Evolutionary conservation across 345 rosid genomes (phyloP).

Genomic region (Linum lewisii): DNA sequence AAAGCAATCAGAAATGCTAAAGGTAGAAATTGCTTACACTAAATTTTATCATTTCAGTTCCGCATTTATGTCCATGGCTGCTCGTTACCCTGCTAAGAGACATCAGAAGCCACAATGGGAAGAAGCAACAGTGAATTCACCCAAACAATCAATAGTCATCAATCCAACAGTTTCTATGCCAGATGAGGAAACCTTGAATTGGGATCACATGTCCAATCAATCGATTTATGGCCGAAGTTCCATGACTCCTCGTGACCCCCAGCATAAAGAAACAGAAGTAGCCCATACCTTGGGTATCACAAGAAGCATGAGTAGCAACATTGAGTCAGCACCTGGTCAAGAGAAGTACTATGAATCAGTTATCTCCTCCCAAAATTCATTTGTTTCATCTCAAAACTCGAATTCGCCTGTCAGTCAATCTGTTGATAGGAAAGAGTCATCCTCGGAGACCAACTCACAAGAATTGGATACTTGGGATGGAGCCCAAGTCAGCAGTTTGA

Average conservation of each 20-base stretch:
- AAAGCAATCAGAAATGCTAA: constrained; percentile 8
- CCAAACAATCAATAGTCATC: constrained; percentile 20
- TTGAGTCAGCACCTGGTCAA: constrained; percentile 23
- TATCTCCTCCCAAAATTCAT: constrained; percentile 51
- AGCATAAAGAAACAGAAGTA: constrained; percentile 30
- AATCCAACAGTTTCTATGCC: constrained; percentile 31
- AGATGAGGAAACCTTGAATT: constrained; percentile 37
- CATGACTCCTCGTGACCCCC: constrained; percentile 17
- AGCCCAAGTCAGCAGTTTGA: constrained; percentile 15
- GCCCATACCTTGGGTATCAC: constrained; percentile 34
- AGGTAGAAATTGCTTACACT: constrained; percentile 10
- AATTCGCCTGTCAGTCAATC: constrained; percentile 30
- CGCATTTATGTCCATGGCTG: constrained; percentile 84
- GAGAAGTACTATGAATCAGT: constrained; percentile 21
- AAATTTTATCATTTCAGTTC: constrained; percentile 52
- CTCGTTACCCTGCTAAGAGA: constrained; percentile 56
- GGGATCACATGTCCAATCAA: constrained; percentile 27
- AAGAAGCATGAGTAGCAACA: constrained; percentile 27
- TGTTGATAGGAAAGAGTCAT: constrained; percentile 41
- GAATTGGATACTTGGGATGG: constrained; percentile 20
- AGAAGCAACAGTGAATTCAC: constrained; percentile 21
- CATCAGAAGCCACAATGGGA: constrained; percentile 21
- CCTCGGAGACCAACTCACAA: constrained; percentile 39
- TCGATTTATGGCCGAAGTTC: constrained; percentile 31
- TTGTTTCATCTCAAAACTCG: constrained; percentile 40